Evolutionary conservation across 1,284 basidiomycete genomes (phyloP).

Genomic region (Meripilus lineatus): DNA sequence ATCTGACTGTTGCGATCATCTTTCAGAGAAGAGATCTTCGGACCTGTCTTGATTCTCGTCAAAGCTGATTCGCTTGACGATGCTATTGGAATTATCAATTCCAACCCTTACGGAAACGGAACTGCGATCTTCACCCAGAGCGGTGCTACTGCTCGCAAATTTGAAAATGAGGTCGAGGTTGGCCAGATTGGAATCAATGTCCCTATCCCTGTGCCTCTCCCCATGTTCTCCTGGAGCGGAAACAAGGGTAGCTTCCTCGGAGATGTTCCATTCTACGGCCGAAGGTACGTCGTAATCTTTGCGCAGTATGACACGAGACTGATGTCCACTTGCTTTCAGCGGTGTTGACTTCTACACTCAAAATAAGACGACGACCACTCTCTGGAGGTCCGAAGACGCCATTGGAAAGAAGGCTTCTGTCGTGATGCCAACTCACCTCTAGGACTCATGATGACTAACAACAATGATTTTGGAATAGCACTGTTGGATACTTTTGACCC

Average conservation of each 20-base stretch:
- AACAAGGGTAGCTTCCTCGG: slow-evolving; percentile 90
- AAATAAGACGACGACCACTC: slow-evolving; percentile 82
- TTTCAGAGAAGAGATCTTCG: slow-evolving; percentile 89
- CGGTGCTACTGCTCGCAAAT: slow-evolving; percentile 93
- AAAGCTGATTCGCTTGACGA: slow-evolving; percentile 87
- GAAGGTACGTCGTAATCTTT: slow-evolving; percentile 43
- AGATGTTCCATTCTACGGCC: slow-evolving; percentile 88
- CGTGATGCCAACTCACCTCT: slow-evolving; percentile 79
- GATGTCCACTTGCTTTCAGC: slow-evolving; percentile 29
- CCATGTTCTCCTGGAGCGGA: slow-evolving; percentile 92
- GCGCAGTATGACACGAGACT: neutral
- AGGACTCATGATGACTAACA: no score
- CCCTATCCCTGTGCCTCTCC: slow-evolving; percentile 85
- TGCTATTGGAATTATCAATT: slow-evolving; percentile 86
- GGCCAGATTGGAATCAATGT: slow-evolving; percentile 96
- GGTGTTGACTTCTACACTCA: slow-evolving; percentile 91
- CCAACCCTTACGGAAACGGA: slow-evolving; percentile 90
- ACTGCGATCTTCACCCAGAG: slow-evolving; percentile 97
- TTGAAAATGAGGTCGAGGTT: slow-evolving; percentile 85
- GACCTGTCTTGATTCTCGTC: slow-evolving; percentile 83
- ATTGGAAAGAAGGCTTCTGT: slow-evolving; percentile 73
- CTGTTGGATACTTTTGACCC: neutral
- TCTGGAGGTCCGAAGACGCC: slow-evolving; percentile 82
- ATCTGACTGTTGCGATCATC: slow-evolving; percentile 5
- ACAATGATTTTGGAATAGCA: no score